Evolutionary conservation across 345 rosid species (phyloP), one percentile per base, ranked within the genome.

Genomic region (Trapa incisa): DNA sequence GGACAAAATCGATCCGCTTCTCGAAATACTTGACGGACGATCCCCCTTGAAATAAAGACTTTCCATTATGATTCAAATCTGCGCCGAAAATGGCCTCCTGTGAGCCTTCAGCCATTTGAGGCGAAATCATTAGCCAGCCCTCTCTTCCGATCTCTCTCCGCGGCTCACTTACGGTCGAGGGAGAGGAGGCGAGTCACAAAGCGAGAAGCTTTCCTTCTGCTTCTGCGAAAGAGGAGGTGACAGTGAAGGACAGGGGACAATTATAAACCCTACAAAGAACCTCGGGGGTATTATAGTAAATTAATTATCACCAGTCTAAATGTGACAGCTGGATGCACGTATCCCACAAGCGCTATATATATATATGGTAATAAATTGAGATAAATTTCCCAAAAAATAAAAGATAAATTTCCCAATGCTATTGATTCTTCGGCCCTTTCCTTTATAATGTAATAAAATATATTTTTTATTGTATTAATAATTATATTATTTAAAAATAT

Each of bases 1-100:
- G 96, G 6, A 80, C 87, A 69, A 92, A 87, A 76, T 80, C 82
- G 65, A 89, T 83, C 80, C 66, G 84, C 33, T 87, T 77, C 45
- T 72, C 54, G 5, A 72, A 62, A 58, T 74, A 70, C 2, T 78
- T 60, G 48, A 81, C 62, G 69, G 79, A 70, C 22, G 83, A 75
- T 66, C 81, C 84, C 54, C 69, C 71, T n/a, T 35, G 43, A 14
- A 62, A 45, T n/a, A 61, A 16, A 14, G 50, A 15, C 33, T 54
- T 67, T 61, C 63, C 69, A 71, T 75, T 82, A 71, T 43, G 72
- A 73, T 1, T 47, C 50, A 62, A 47, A 43, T 47, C 61, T 36
- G 50, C 14, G 16, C 38, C 33, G 37, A 43, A 37, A 22, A n/a
- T n/a, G 8, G 32, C 14, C 16, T 29, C 39, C 54, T n/a, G 58